phyloP scores from a whole-genome alignment of 371 early-diverging fungal genomes.

The Mucor plumbeus region DNA sequence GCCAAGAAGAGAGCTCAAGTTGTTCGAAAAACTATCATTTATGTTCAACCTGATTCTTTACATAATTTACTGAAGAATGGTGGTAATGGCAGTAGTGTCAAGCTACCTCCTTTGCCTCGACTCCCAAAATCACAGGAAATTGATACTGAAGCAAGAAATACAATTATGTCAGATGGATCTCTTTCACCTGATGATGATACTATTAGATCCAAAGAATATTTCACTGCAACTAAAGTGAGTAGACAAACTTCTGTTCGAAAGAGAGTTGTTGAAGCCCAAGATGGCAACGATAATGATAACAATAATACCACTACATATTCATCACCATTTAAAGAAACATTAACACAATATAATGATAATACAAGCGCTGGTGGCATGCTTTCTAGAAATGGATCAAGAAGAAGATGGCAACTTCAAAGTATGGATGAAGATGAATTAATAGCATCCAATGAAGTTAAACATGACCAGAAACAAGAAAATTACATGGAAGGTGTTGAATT shows the following conservation, averaged over 20 bases:
- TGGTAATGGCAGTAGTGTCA: neutral
- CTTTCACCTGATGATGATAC: conserved; percentile 23
- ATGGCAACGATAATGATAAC: neutral
- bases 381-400: conserved; percentile 2
- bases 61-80: conserved; percentile 23
- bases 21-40: conserved; percentile 54
- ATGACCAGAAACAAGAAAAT: neutral
- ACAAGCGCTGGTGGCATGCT: neutral
- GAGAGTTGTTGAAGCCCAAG: conserved; percentile 17
- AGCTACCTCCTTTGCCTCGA: conserved; percentile 7
- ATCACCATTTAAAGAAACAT: neutral
- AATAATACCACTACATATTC: too few relatives aligned
- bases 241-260: conserved; percentile 36
- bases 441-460: neutral
- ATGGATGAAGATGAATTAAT: conserved; percentile 21
- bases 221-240: conserved; percentile 31
- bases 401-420: conserved; percentile 23
- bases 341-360: neutral
- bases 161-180: conserved; percentile 15
- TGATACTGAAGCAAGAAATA: neutral
- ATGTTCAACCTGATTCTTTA: conserved; percentile 50
- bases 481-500: conserved; percentile 49
- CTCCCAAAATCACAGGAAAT: neutral
- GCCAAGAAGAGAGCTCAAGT: conserved; percentile 30
- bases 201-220: conserved; percentile 25